Evolutionary conservation across 768 basidiomycete species (phyloP), one percentile per base, ranked within the genome.

Genomic region (Lentinula boryana): DNA sequence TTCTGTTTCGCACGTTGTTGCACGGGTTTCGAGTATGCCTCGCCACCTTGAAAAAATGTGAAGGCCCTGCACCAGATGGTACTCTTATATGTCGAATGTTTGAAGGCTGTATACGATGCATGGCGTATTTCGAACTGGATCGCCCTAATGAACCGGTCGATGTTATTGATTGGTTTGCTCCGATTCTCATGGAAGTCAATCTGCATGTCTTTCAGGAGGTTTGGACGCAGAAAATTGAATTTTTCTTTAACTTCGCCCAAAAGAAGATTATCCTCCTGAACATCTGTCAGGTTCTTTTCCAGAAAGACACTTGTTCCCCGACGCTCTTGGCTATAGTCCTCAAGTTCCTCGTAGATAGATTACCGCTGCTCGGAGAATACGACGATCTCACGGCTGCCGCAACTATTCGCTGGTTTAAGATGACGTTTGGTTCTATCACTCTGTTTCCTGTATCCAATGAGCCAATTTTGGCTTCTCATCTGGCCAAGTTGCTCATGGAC

Each of bases 201-300:
- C 78, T 91, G 7, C 92, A 96, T 68, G 89, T 95, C 62, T 95
- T 97, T 71, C 91, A 96, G 71, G 94, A 97, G 74, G 91, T 98
- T 35, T 96, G 95, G 94, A 93, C 91, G 38, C 87, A 86, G 69
- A 89, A 93, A 70, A 89, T 98, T 75, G 88, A 86, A 31, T 89
- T 95, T 70, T 97, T 95, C 77, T 89, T 97, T 70, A 82, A 89
- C 65, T 84, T 83, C 64, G 84, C 88, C 0, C 81, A 87, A 64
- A 87, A 88, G 65, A 88, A 93, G 54, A 84, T 88, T 18, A 76
- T 86, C 61, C 80, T 97, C 50, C 85, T 96, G 67, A 87, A 88
- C 64, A 84, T 98, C 51, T 89, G 92, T 61, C 93, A 96, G 69
- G 78, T 83, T 40, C 83, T 98, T 21, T 90, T 98, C 67, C 77